Evolutionary conservation across 129 eudicot species (phyloP).

Genomic region (Artemisia tridentata): DNA sequence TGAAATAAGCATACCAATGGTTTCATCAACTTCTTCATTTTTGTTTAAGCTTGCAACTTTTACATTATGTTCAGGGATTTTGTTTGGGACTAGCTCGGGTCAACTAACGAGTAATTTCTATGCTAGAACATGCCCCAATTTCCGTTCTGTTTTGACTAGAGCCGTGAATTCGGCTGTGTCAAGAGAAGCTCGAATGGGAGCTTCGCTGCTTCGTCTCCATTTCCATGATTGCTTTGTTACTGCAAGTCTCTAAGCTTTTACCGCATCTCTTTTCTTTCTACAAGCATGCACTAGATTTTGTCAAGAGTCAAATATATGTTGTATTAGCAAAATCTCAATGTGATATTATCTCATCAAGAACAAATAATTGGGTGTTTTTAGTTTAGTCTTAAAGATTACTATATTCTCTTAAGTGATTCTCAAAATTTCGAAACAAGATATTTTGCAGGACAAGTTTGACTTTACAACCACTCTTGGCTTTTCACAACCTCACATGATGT

Average conservation of each 20-base stretch:
- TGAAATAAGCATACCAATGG: slow-evolving; percentile 19
- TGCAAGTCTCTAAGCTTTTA: slow-evolving; percentile 28
- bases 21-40: slow-evolving; percentile 10
- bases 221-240: slow-evolving; percentile 61
- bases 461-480: too few species aligned
- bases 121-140: slow-evolving; percentile 35
- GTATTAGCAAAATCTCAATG: too few species aligned
- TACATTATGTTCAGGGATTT: slow-evolving; percentile 19
- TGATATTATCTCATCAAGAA: too few species aligned
- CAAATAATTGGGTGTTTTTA: too few species aligned
- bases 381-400: neutral
- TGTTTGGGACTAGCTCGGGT: slow-evolving; percentile 29
- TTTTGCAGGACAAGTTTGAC: neutral
- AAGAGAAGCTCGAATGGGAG: slow-evolving; percentile 57
- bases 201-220: slow-evolving; percentile 60
- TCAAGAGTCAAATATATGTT: neutral
- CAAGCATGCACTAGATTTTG: neutral
- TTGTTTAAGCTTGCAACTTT: slow-evolving; percentile 7
- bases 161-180: slow-evolving; percentile 40
- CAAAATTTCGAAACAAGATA: neutral
- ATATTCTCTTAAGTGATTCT: neutral
- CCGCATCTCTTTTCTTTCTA: neutral
- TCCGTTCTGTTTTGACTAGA: slow-evolving; percentile 19
- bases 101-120: slow-evolving; percentile 35
- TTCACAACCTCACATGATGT: too few species aligned